phyloP scores from a whole-genome alignment of 1,139 yeast genomes.

The Pneumocystis wakefieldiae region DNA sequence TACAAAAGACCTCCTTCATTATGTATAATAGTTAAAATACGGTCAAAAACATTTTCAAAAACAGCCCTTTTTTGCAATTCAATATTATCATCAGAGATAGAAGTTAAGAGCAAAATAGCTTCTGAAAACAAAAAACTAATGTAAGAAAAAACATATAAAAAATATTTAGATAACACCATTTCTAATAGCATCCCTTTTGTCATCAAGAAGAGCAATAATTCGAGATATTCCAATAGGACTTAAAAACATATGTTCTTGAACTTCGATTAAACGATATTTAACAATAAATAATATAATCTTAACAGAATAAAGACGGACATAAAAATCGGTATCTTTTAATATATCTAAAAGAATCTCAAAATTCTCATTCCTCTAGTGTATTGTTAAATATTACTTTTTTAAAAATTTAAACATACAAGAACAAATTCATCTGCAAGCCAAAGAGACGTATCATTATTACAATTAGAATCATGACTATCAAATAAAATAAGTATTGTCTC shows the following conservation, averaged over 20 bases:
- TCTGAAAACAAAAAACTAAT: conserved; percentile 4
- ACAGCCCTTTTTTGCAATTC: conserved; percentile 89
- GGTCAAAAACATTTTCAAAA: conserved; percentile 83
- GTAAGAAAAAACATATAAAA: not conserved
- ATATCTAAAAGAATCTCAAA: conserved; percentile 45
- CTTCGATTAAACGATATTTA: conserved; percentile 55
- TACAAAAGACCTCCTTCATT: conserved; percentile 87
- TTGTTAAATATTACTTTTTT: conserved; percentile 16
- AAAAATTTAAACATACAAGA: conserved; percentile 24
- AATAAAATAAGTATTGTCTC: conserved; percentile 76
- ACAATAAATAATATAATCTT: conserved; percentile 76
- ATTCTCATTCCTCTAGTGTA: conserved; percentile 33
- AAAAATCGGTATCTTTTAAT: conserved; percentile 50
- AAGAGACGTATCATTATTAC: conserved; percentile 69
- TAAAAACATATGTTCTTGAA: conserved; percentile 58
- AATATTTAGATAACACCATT: conserved; percentile 26
- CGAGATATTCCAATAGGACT: conserved; percentile 72
- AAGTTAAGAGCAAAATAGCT: conserved; percentile 57
- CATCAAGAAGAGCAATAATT: conserved; percentile 54
- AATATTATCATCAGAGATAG: conserved; percentile 64
- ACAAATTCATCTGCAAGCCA: conserved; percentile 94
- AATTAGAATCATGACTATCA: conserved; percentile 35
- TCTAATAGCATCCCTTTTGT: conserved; percentile 72
- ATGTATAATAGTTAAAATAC: conserved; percentile 56
- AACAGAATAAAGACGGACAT: conserved; percentile 60